Base-by-base conservation (phyloP, 2,329 filamentous ascomycete genomes). In the Trichoderma gracile region DNA sequence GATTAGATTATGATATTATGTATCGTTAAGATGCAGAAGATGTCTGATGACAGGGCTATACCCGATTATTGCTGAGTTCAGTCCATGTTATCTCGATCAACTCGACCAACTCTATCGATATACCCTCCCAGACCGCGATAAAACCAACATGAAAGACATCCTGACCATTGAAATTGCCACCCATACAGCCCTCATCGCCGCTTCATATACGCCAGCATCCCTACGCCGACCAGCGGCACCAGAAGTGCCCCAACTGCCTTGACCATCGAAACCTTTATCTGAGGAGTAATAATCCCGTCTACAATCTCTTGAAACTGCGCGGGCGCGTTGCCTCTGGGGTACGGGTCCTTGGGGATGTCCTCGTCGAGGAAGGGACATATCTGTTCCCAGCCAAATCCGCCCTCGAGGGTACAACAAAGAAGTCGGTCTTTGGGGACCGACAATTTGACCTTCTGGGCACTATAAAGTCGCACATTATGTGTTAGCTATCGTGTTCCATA, bases 361-460 rank as follows among this genome's bases (percentile, higher is more conserved):
- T 71, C 59, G 5, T 67, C 73, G 1, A 78, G 64, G 55, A 75
- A 75, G 1, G 71, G 70, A 45, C 76, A 77, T 2, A 77, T 73
- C 45, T 77, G 65, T 59, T 77, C 74, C 75, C 74, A 77, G 10
- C 73, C 74, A 17, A 76, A 73, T 1, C 72, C 74, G 45, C 76
- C 72, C 63, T 78, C 75, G 1, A 78, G 68, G 43, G 69, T 73
- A 43, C 71, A 67, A 5, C 69, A 66, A n/a, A 74, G 68, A 23
- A 78, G 65, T 38, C 69, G 67, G 17, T 73, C 71, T 4, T 68
- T 56, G 1, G 75, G 75, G 21, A 73, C 66, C 9, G 71, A 47
- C 17, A 61, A 66, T 55, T 72, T 73, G 5, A 68, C 71, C 30
- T 67, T 68, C 53, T 70, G 63, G 21, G 68, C 70, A 54, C 73